Conservation (phyloP, 2,329 filamentous ascomycete genomes). For the Neofusicoccum ribis region DNA sequence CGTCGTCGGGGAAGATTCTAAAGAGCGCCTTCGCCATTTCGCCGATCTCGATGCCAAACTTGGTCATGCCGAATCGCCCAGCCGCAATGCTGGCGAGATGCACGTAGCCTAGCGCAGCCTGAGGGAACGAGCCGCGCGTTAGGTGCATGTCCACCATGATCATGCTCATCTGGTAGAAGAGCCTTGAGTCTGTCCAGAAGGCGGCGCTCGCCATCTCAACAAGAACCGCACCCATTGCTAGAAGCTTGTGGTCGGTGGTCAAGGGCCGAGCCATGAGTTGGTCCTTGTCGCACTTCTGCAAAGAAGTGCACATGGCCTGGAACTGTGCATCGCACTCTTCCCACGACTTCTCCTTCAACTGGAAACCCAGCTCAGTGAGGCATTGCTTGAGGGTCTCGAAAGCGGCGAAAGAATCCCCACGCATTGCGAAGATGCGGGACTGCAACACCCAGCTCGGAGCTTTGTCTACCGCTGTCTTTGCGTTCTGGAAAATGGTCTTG, state of each 20-base stretch:
- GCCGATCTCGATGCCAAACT: slow-evolving; percentile 67
- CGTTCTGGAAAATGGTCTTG: slow-evolving; percentile 67
- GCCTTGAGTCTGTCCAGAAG: slow-evolving; percentile 70
- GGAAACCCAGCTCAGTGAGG: slow-evolving; percentile 66
- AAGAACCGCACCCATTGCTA: slow-evolving; percentile 68
- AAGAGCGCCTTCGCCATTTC: slow-evolving; percentile 64
- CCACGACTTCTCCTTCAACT: slow-evolving; percentile 66
- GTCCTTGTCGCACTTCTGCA: slow-evolving; percentile 55
- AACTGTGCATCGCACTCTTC: slow-evolving; percentile 79
- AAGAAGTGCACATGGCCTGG: slow-evolving; percentile 44
- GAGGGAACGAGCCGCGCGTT: slow-evolving; percentile 63
- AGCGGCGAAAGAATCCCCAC: slow-evolving; percentile 69
- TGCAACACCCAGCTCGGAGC: slow-evolving; percentile 81
- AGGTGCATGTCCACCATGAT: slow-evolving; percentile 68
- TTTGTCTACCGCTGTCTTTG: slow-evolving; percentile 73
- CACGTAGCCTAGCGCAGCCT: slow-evolving; percentile 68
- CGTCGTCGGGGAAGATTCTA: slow-evolving; percentile 60
- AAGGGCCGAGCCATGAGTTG: slow-evolving; percentile 33
- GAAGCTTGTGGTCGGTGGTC: slow-evolving; percentile 51
- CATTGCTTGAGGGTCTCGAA: slow-evolving; percentile 71
- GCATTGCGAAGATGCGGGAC: slow-evolving; percentile 74
- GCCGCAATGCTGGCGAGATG: slow-evolving; percentile 68
- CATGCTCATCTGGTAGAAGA: slow-evolving; percentile 71
- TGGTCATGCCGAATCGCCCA: slow-evolving; percentile 69
- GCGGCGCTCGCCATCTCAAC: slow-evolving; percentile 69